A percentile compares a stretch with the other conserved stretches of the same genome.
Evolutionary conservation across 352 stramenopile species (phyloP).

Genomic region (Phytophthora sojae): DNA sequence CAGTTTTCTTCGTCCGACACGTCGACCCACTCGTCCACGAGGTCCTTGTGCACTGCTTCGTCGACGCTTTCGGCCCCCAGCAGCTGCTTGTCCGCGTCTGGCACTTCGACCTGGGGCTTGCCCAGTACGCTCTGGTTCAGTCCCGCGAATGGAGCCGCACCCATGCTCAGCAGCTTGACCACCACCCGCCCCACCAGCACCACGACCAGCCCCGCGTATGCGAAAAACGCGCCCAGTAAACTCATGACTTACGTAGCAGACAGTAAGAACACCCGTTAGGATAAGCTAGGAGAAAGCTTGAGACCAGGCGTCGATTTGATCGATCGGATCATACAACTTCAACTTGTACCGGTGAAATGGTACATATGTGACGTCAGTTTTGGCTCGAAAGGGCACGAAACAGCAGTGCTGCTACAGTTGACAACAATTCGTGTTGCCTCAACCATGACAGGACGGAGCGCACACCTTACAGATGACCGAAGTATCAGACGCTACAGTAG

Average conservation of each 20-base stretch:
- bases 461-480: too few relatives aligned
- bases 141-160: constrained; percentile 1
- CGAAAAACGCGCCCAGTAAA: constrained; percentile 36
- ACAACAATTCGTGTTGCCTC: constrained; percentile 3
- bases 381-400: constrained; percentile 16
- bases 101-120: constrained; percentile 20
- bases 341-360: constrained; percentile 23
- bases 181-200: constrained; percentile 19
- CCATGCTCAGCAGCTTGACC: constrained; percentile 25
- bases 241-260: constrained; percentile 21
- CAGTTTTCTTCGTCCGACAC: constrained; percentile 26
- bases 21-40: constrained; percentile 10
- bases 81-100: constrained; percentile 18
- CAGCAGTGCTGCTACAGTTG: neutral
- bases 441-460: constrained; percentile 17
- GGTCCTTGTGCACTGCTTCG: constrained; percentile 13
- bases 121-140: constrained; percentile 12
- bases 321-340: constrained; percentile 29
- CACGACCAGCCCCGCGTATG: constrained; percentile 28
- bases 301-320: constrained; percentile 17
- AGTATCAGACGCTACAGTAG: constrained; percentile 6
- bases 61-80: constrained; percentile 17
- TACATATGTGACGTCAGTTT: constrained; percentile 27
- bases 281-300: constrained; percentile 1
- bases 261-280: neutral